These are phyloP conservation scores for Ilyonectria mors-panacis DNA, from an alignment of 2,329 filamentous ascomycete genomes.

Conservation along the genomic window DNA sequence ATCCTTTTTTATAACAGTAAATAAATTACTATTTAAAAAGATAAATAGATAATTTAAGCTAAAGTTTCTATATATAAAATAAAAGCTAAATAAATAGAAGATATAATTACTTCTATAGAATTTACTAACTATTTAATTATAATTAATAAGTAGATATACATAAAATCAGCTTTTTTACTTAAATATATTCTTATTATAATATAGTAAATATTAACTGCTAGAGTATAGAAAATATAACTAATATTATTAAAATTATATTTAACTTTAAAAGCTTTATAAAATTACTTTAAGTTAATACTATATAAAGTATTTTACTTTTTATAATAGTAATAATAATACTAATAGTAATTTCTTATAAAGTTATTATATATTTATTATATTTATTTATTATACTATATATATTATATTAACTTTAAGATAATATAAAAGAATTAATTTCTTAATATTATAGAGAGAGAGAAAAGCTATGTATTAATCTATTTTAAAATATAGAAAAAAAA, in stretches of 20 bases:
- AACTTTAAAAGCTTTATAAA: neutral
- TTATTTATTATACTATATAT: too few species aligned
- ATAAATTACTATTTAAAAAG: constrained; percentile 10
- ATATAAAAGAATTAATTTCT: too few species aligned
- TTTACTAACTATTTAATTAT: neutral
- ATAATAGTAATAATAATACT: too few species aligned
- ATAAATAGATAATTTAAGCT: neutral
- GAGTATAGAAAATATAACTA: constrained; percentile 10
- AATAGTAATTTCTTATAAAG: too few species aligned
- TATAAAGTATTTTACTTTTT: neutral
- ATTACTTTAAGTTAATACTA: neutral
- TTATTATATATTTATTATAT: too few species aligned
- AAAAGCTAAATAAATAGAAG: constrained; percentile 14
- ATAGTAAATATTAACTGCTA: constrained; percentile 8
- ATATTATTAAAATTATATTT: constrained; percentile 17
- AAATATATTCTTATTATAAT: neutral
- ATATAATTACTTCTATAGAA: constrained; percentile 1
- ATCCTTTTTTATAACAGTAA: constrained; percentile 7
- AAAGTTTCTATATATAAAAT: constrained; percentile 12
- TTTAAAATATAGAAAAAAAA: too few species aligned
- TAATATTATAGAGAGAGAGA: too few species aligned
- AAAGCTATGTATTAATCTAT: too few species aligned
- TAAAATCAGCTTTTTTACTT: neutral
- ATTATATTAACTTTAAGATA: too few species aligned
- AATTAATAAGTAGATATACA: constrained; percentile 9